Evolutionary conservation across 2,329 filamentous ascomycete species (phyloP), one percentile per base, ranked within the genome.

Genomic region (Aspergillus glaucus): DNA sequence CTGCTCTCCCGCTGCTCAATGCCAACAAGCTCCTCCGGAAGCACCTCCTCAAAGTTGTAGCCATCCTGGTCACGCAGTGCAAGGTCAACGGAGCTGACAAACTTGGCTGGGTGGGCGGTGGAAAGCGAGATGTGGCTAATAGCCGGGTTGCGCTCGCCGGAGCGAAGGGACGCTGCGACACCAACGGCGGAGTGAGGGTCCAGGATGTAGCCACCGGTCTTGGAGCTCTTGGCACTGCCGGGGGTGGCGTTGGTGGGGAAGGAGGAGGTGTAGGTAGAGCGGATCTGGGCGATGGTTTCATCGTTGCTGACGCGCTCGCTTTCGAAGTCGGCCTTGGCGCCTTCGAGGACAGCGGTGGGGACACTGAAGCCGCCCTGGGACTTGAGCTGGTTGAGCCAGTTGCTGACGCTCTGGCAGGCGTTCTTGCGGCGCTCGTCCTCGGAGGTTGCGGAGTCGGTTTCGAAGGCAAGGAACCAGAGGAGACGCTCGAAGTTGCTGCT

Each of bases 401-500:
- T 65, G 45, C 79, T 78, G 39, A 97, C 89, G 59, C 87, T 85
- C 64, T 88, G 82, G 2, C 88, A 86, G 7, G 78, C 79, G 47
- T 73, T 68, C 59, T 74, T 72, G 54, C 76, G 68, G 46, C 72
- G 67, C 51, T 74, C 67, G 6, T 73, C 70, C 5, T 71, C 64
- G 24, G 70, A 68, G 47, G 69, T 68, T 32, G 62, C 53, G 40
- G 62, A 57, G 51, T 72, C 82, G 52, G 84, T 85, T 58, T 87
- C 80, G 71, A 88, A 88, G 1, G 52, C 52, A 24, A 97, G 76
- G 76, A 88, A 96, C 92, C 92, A 97, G 9, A 98, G 78, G 4
- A 98, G 78, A 28, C 93, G 83, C 77, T 98, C 93, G 66, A 98
- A 97, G 75, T 98, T 98, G 67, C 87, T 93, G 21, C 87, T 92